phyloP scores from a whole-genome alignment of 306 rosid species.

The Cucurbita maxima region DNA sequence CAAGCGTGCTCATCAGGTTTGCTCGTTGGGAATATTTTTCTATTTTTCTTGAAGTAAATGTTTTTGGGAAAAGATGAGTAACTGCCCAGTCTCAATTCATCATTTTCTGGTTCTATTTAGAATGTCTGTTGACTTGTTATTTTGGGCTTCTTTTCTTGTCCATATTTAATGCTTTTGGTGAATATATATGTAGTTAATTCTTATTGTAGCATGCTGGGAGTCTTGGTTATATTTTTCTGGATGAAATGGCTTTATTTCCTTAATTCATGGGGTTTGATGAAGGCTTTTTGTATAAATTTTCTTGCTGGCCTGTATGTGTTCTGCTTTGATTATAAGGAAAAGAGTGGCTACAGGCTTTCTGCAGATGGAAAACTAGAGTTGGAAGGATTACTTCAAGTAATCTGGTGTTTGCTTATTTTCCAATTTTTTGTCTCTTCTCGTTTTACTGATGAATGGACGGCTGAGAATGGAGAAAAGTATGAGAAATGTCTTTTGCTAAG shows the following conservation, averaged over 20 bases:
- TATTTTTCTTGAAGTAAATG: background rate
- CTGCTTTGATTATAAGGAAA: background rate
- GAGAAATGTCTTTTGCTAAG: background rate
- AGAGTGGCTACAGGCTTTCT: background rate
- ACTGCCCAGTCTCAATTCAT: background rate
- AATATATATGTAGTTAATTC: background rate
- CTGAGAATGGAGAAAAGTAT: background rate
- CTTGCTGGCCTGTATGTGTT: background rate
- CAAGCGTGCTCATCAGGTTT: conserved; percentile 75
- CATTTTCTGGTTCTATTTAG: background rate
- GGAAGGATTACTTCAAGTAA: background rate
- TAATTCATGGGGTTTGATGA: background rate
- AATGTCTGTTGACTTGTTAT: background rate
- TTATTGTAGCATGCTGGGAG: background rate
- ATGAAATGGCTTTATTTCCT: background rate
- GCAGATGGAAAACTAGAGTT: background rate
- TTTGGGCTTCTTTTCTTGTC: background rate
- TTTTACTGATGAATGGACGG: background rate
- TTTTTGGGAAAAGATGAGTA: background rate
- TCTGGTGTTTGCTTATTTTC: background rate
- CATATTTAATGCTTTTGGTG: background rate
- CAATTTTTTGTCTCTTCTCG: background rate
- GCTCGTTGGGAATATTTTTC: background rate
- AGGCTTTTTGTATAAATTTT: background rate
- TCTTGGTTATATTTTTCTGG: background rate